These are phyloP conservation scores for Adansonia madagascariensis DNA, from an alignment of 441 rosid genomes.

Conservation along the genomic window DNA sequence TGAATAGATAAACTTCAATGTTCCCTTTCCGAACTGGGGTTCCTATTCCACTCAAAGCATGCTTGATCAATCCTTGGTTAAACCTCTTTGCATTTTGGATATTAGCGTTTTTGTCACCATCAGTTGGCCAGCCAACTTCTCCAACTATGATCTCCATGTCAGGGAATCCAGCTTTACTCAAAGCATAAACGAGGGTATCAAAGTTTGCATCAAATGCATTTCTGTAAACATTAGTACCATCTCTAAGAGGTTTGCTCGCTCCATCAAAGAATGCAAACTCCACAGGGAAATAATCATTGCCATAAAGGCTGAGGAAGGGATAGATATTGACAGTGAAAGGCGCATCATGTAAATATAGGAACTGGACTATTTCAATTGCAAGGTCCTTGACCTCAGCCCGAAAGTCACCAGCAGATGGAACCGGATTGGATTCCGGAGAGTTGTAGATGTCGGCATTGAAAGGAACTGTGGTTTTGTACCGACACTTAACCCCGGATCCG, in stretches of 20 bases:
- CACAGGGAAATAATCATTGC: conserved; percentile 40
- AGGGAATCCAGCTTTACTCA: conserved; percentile 44
- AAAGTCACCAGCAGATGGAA: conserved; percentile 52
- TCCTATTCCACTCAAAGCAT: conserved; percentile 40
- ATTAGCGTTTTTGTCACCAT: conserved; percentile 46
- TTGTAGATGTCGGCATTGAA: conserved; percentile 50
- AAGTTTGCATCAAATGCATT: conserved; percentile 55
- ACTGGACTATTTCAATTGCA: conserved; percentile 40
- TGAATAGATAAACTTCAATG: conserved; percentile 44
- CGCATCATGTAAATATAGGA: conserved; percentile 37
- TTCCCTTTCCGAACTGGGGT: conserved; percentile 42
- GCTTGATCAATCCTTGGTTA: conserved; percentile 45
- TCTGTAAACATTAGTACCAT: conserved; percentile 37
- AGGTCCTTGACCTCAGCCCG: conserved; percentile 38
- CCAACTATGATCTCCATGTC: conserved; percentile 45
- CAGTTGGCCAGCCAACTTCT: conserved; percentile 58
- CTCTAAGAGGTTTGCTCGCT: conserved; percentile 35
- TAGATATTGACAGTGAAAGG: conserved; percentile 55
- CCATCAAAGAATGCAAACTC: conserved; percentile 56
- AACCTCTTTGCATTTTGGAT: conserved; percentile 42
- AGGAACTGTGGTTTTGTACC: conserved; percentile 46
- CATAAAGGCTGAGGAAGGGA: conserved; percentile 51
- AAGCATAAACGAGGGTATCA: conserved; percentile 41
- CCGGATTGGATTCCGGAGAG: conserved; percentile 41
- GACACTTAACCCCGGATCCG: conserved; percentile 29